Conservation (phyloP, 768 basidiomycete species). For the Fibroporia radiculosa region DNA sequence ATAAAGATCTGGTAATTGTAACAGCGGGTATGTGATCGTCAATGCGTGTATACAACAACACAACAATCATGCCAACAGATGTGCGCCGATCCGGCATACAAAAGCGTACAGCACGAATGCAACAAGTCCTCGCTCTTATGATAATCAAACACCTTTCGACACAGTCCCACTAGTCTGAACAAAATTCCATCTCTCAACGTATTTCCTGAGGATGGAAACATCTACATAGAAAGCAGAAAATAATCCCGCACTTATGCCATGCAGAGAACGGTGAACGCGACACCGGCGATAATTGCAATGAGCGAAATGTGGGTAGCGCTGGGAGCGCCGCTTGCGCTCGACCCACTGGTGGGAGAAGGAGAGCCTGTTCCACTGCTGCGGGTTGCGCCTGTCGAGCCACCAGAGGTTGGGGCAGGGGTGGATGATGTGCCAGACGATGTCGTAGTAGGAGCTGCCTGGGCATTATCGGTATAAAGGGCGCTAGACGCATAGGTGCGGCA, state of each 20-base stretch:
- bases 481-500: conserved; percentile 32
- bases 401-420: conserved; percentile 10
- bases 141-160: too few species aligned
- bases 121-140: too few species aligned
- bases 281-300: conserved; percentile 24
- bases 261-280: conserved; percentile 28
- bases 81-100: too few species aligned
- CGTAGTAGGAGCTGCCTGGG: conserved; percentile 5
- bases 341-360: conserved; percentile 11
- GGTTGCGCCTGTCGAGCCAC: conserved; percentile 9
- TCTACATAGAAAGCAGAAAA: too few species aligned
- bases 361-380: conserved; percentile 4
- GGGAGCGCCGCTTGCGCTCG: conserved; percentile 10
- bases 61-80: too few species aligned
- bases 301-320: conserved; percentile 21
- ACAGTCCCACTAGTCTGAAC: too few species aligned
- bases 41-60: too few species aligned
- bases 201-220: too few species aligned
- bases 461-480: conserved; percentile 26
- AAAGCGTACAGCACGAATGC: too few species aligned
- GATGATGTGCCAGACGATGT: conserved; percentile 8
- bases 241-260: conserved; percentile 26
- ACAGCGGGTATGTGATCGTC: too few species aligned
- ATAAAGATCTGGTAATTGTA: too few species aligned
- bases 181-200: too few species aligned